A percentile compares a stretch with the other conserved stretches of the same genome.
Conservation (phyloP, 2,329 filamentous ascomycete species). For the Samsoniella hepiali region DNA sequence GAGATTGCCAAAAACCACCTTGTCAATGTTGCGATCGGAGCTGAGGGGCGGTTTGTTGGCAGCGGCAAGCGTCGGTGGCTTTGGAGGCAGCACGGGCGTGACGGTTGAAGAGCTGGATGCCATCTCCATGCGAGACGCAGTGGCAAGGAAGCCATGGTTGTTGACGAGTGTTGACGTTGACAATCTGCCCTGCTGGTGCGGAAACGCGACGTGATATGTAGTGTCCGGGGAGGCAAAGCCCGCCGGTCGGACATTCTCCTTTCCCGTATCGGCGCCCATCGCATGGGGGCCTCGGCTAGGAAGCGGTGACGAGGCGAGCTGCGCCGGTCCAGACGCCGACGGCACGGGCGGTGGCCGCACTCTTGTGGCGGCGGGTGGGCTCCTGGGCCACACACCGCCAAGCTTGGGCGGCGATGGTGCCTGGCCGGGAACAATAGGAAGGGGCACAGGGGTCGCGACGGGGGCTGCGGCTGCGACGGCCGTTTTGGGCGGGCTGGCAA, state of each 20-base stretch:
- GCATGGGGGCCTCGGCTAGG: conserved; percentile 17
- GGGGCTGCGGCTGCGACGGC: conserved; percentile 1
- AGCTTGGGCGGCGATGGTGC: conserved; percentile 16
- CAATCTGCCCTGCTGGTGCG: conserved; percentile 27
- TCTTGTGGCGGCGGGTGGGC: not conserved
- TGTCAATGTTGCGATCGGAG: conserved; percentile 74
- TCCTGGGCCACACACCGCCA: conserved; percentile 2
- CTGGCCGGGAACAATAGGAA: conserved; percentile 18
- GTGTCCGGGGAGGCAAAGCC: conserved; percentile 40
- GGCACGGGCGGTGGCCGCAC: conserved; percentile 19
- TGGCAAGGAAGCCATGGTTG: conserved; percentile 33
- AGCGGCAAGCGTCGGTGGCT: conserved; percentile 29
- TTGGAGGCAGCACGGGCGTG: conserved; percentile 36
- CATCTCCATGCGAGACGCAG: conserved; percentile 30
- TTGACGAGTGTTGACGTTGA: conserved; percentile 31
- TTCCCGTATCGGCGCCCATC: conserved; percentile 27
- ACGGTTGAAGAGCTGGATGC: conserved; percentile 28
- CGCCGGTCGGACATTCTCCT: conserved; percentile 31
- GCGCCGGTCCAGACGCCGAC: conserved; percentile 19
- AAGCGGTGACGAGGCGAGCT: conserved; percentile 3
- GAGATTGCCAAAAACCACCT: conserved; percentile 79
- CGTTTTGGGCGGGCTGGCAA: conserved; percentile 25
- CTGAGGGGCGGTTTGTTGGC: conserved; percentile 36
- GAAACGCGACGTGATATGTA: conserved; percentile 38
- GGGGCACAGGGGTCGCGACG: conserved; percentile 19